Evolutionary conservation across 164 flowering plant genomes (phyloP), one percentile per base, ranked within the genome.

Genomic region (Protea cynaroides): DNA sequence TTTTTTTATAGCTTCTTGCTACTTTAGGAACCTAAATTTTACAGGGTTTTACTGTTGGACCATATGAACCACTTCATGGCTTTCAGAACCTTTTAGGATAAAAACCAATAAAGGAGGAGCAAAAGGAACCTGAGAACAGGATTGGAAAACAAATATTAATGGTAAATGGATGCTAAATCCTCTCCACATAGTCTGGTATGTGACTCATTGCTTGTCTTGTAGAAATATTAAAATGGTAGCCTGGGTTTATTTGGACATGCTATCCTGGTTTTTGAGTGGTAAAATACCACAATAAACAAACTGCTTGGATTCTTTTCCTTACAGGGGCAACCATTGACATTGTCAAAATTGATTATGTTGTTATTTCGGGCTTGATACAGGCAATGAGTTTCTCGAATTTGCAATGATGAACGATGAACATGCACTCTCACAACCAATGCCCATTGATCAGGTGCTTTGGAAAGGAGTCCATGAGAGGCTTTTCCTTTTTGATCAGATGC

Each of bases 301-400:
- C 34, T 50, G 9, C 40, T 40, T 2, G 40, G 55, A 25, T 50
- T n/a, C 19, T 61, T 22, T 12, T 50, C 19, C 60, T 43, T 75
- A 63, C 88, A 94, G 99, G 99, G 74, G 93, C 97, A 55, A 62
- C 70, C 55, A 79, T 91, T 58, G 73, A 89, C 72, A 70, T 80
- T 56, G 96, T 88, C 4, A 97, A 94, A 74, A 89, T 93, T 44
- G 99, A 94, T 65, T 92, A 96, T 18, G 74, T 89, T 37, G 99
- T 94, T 44, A 81, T 94, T 64, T 75, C 86, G 50, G 90, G 96
- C 37, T 94, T 96, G 24, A 64, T 79, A 25, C 74, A 76, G 62
- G 92, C 90, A 65, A 89, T 94, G 99, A 97, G 97, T 0, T 94
- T 94, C 66, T 96, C 97, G 74, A 85, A 65, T 82, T 71, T 74